Conservation (phyloP, 192 early-diverging fungal genomes). For the Backusella mclennaniae region DNA sequence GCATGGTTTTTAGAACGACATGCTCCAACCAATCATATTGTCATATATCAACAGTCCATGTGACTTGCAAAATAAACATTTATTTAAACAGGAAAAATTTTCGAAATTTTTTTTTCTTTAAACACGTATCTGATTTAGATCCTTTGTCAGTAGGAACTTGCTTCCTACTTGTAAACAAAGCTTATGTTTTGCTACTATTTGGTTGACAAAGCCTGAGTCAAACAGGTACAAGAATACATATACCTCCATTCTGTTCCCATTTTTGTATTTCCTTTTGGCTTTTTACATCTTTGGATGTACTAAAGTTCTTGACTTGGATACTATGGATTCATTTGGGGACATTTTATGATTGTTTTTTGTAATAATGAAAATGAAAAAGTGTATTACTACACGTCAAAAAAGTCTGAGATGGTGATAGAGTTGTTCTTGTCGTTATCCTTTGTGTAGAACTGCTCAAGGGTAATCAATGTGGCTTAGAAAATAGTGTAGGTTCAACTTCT, state of each 20-base stretch:
- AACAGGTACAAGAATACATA: conserved; percentile 12
- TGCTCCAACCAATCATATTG: neutral
- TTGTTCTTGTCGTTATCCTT: too few species aligned
- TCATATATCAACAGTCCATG: neutral
- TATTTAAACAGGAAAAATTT: neutral
- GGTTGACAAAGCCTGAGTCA: conserved; percentile 14
- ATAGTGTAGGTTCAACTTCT: too few species aligned
- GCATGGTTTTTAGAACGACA: neutral
- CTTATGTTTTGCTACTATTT: conserved; percentile 5
- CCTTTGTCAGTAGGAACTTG: conserved; percentile 11
- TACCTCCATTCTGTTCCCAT: conserved; percentile 10
- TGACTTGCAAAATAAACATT: neutral
- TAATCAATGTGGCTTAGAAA: neutral
- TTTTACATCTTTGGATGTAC: neutral
- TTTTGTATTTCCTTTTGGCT: neutral
- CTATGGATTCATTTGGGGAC: neutral
- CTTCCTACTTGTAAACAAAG: neutral
- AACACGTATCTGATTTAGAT: conserved; percentile 12
- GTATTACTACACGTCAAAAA: neutral
- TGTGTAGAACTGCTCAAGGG: too few species aligned
- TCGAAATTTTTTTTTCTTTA: neutral
- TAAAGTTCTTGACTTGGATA: neutral
- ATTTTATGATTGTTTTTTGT: neutral
- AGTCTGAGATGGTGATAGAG: too few species aligned
- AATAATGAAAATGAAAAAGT: neutral